phyloP scores from a whole-genome alignment of 1,139 yeast species.

The Williopsis jadinii region DNA sequence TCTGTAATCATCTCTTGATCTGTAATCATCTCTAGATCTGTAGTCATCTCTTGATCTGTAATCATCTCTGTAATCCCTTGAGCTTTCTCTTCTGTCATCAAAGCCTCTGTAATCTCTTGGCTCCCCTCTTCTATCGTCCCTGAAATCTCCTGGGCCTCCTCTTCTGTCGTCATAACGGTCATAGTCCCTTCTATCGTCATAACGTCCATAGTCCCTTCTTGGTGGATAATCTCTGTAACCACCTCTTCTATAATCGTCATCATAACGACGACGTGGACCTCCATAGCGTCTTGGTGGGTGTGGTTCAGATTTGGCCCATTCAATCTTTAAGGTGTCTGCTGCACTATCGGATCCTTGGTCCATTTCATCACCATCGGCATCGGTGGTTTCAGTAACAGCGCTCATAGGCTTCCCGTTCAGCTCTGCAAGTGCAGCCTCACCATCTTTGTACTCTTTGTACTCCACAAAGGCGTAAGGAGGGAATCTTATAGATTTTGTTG shows the following conservation, averaged over 20 bases:
- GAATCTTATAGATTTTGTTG: conserved; percentile 58
- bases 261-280: conserved; percentile 7
- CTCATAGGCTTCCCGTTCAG: conserved; percentile 40
- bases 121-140: conserved; percentile 12
- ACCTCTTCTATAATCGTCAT: conserved; percentile 12
- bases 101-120: conserved; percentile 9
- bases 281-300: conserved; percentile 24
- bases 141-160: conserved; percentile 12
- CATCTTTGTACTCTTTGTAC: conserved; percentile 50
- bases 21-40: conserved; percentile 19
- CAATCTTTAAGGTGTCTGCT: conserved; percentile 34
- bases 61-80: conserved; percentile 12
- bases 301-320: conserved; percentile 53
- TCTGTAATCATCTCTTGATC: conserved; percentile 20
- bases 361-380: conserved; percentile 12
- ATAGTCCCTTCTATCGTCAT: conserved; percentile 13
- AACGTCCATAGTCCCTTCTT: conserved; percentile 9
- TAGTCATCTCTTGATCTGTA: conserved; percentile 10
- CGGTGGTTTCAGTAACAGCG: conserved; percentile 34
- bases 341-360: neutral
- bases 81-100: conserved; percentile 18
- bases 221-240: conserved; percentile 10
- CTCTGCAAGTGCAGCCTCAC: conserved; percentile 47
- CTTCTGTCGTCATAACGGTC: conserved; percentile 11
- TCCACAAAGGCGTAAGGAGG: conserved; percentile 72